Conservation (phyloP, 768 basidiomycete species). For the Suillus fuscotomentosus region DNA sequence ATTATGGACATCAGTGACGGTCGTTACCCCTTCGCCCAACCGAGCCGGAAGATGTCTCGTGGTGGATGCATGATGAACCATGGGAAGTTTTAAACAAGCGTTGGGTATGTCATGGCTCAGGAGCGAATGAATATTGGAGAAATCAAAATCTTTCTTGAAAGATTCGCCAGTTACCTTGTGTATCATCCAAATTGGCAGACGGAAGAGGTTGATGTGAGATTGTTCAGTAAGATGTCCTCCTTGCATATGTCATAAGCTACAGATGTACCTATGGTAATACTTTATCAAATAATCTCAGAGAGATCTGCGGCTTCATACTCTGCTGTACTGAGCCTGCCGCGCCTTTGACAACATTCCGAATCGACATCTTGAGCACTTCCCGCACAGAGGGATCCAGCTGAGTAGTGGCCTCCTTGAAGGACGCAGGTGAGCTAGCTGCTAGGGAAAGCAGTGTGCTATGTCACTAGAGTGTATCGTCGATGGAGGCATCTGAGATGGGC, state of each 20-base stretch:
- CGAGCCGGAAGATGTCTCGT: constrained; percentile 25
- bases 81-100: constrained; percentile 47
- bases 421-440: constrained; percentile 65
- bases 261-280: neutral
- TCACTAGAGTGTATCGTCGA: constrained; percentile 54
- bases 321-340: constrained; percentile 33
- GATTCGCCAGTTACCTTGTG: neutral
- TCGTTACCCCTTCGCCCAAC: constrained; percentile 45
- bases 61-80: constrained; percentile 45
- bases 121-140: constrained; percentile 31
- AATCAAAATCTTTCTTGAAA: neutral
- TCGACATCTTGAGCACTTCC: constrained; percentile 70
- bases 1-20: constrained; percentile 41
- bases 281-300: constrained; percentile 58
- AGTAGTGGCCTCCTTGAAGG: constrained; percentile 84
- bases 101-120: constrained; percentile 40
- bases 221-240: neutral
- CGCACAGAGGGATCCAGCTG: constrained; percentile 57
- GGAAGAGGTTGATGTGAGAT: neutral
- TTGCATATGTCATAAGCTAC: neutral
- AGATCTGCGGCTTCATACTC: constrained; percentile 71
- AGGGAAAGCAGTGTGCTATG: constrained; percentile 62
- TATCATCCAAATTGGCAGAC: neutral
- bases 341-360: constrained; percentile 71
- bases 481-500: constrained; percentile 43